Base-by-base conservation (phyloP, 2,329 filamentous ascomycete species). In the Macrophomina tecta region DNA sequence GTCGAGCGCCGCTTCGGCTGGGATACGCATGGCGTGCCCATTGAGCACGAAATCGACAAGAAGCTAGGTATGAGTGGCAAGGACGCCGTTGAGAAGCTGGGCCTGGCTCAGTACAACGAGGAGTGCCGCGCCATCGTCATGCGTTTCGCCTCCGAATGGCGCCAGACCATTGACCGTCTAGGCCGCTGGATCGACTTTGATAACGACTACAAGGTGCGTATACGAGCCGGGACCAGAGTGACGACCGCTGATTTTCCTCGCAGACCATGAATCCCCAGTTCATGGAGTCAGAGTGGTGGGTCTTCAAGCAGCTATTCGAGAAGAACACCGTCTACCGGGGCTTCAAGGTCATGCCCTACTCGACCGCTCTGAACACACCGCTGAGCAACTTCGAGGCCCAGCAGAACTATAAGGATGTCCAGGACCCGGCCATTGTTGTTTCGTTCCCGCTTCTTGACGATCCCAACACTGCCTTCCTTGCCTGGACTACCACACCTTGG, bases 101-200 rank as follows among this genome's bases (percentile, higher is more conserved):
- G 94, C 60, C 89, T 97, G 71, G 91, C 86, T 70, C 91, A 91
- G 74, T 98, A 97, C 83, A 98, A 98, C 77, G 90, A 87, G 69
- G 92, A 97, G 82, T 98, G 94, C 79, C 87, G 91, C 69, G 89
- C 92, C 69, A 97, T 97, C 78, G 94, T 97, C 72, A 97, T 97
- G 92, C 88, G 91, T 74, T 97, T 91, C 77, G 89, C 93, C 11
- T 80, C 85, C 16, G 94, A 97, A 78, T 98, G 94, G 94, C 88
- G 93, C 73, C 82, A 89, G 69, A 97, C 93, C 32, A 91, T 97
- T 73, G 93, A 97, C 75, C 86, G 94, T 69, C 82, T 98, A 48
- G 94, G 94, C 66, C 90, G 94, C 67, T 98, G 94, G 94, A 95
- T 97, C 73, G 94, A 97, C 80, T 97, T 98, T 73, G 94, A 98